Conservation (phyloP, 2,329 filamentous ascomycete species). For the Mycosphaerella sp. region DNA sequence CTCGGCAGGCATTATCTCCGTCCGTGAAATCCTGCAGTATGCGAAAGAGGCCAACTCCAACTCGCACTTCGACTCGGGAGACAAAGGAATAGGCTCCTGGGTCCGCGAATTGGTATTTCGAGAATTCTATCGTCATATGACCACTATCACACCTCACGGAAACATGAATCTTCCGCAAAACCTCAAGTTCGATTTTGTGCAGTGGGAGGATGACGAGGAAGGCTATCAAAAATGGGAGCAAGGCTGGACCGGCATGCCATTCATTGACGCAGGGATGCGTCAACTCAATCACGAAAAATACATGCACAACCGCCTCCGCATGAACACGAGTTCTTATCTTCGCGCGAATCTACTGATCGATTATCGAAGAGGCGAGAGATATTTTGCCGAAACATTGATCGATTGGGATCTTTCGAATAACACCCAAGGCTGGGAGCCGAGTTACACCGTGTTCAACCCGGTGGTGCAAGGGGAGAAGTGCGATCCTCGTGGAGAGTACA, state of each 20-base stretch:
- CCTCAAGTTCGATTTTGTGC: constrained; percentile 46
- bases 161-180: constrained; percentile 48
- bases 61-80: constrained; percentile 40
- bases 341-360: constrained; percentile 46
- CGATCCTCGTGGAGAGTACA: constrained; percentile 71
- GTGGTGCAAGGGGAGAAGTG: constrained; percentile 77
- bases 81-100: constrained; percentile 38
- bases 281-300: constrained; percentile 45
- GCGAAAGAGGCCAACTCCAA: constrained; percentile 39
- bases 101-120: constrained; percentile 49
- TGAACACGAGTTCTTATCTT: constrained; percentile 46
- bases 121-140: constrained; percentile 47
- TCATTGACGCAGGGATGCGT: constrained; percentile 48
- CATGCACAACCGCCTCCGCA: constrained; percentile 49
- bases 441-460: constrained; percentile 52
- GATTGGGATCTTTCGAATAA: constrained; percentile 47
- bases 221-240: constrained; percentile 46
- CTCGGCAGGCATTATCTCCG: constrained; percentile 40
- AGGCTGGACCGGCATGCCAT: constrained; percentile 44
- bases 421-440: constrained; percentile 48
- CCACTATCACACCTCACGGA: constrained; percentile 43
- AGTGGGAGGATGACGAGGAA: constrained; percentile 47
- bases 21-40: constrained; percentile 42
- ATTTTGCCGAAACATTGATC: constrained; percentile 46
- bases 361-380: constrained; percentile 46